Evolutionary conservation across 371 early-diverging fungal genomes (phyloP), one percentile per base, ranked within the genome.

Genomic region (Mortierella sp.): DNA sequence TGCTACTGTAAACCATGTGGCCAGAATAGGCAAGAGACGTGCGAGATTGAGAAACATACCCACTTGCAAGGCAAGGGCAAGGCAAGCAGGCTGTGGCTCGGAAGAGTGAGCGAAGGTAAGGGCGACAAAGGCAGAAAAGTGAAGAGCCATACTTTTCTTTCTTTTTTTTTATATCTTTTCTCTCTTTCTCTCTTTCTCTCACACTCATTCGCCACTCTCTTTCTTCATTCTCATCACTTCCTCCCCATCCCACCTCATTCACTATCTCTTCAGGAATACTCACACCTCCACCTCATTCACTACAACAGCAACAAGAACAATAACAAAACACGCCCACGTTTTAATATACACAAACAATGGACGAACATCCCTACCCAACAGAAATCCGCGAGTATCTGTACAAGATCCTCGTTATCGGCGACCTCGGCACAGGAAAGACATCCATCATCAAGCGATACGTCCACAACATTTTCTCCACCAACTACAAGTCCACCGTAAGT

Each of bases 361-460:
- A 27, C 94, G 95, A 35, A 93, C 94, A 84, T 70, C 79, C 81
- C n/a, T 86, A 86, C 71, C 87, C 87, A 12, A 82, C 80, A 10
- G 87, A 86, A 78, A 86, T 86, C 73, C 82, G 82, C 48, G 88
- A 93, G 75, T 91, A 92, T 85, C 85, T 93, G 63, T 95, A 94
- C 88, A 96, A 96, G 84, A 93, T 96, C 44, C 90, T 96, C 60
- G 92, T 96, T 12, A 93, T 96, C 58, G 96, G 96, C 29, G 95
- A 95, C 78, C 90, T 94, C 63, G 96, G 96, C 24, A 93, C 95
- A 46, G 96, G 96, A 56, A 86, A 86, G 74, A 86, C 87, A 14
- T 86, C 87, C 75, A 86, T 86, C 77, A 86, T 86, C 74, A 86
- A 82, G 71, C 87, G 87, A n/a, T 86, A 86, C 75, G 87, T 86